Evolutionary conservation across 2,329 filamentous ascomycete species (phyloP), one percentile per base, ranked within the genome.

Genomic region (Annulohypoxylon truncatum): DNA sequence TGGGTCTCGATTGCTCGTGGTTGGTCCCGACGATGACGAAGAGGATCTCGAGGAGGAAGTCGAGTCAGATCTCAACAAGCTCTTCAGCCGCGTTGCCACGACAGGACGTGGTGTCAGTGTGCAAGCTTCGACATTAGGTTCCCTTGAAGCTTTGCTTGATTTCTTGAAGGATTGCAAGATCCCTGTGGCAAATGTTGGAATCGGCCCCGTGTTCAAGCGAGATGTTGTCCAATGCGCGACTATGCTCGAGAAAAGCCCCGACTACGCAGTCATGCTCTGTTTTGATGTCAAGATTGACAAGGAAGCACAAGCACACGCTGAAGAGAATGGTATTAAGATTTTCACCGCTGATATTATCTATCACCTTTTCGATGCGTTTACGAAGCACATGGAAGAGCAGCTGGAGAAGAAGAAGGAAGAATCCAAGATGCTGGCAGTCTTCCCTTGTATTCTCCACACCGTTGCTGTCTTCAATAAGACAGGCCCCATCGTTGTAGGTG

Each of bases 201-300:
- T 99, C 75, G 96, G 96, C 50, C 96, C 96, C 2, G 95, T 99
- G 38, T 98, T 92, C 88, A 97, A 97, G 85, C 93, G 96, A 75
- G 96, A 99, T 80, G 92, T 99, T 58, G 96, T 98, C 87, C 94
- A 90, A 89, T 87, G 93, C 83, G 94, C 93, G 76, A 92, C 93
- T 72, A 99, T 99, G 96, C 80, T 98, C 75, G 96, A 99, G 81
- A 98, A 97, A 83, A 87, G 90, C 13, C 93, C 93, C 71, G 94
- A 99, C 77, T 96, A 90, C 73, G 96, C 96, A n/a, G 93, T 98
- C 78, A 99, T 99, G 96, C 89, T 99, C 53, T 98, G 96, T 80
- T 99, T 99, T 86, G 96, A 99, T 79, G 96, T 99, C 82, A 98
- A 97, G 84, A 93, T 99, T 13, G 96, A 99, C 82, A 98, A 97